Percentiles rank a stretch among this genome's conserved stretches.
Conservation (phyloP, 257 asterid species). For the Gardenia jasminoides region DNA sequence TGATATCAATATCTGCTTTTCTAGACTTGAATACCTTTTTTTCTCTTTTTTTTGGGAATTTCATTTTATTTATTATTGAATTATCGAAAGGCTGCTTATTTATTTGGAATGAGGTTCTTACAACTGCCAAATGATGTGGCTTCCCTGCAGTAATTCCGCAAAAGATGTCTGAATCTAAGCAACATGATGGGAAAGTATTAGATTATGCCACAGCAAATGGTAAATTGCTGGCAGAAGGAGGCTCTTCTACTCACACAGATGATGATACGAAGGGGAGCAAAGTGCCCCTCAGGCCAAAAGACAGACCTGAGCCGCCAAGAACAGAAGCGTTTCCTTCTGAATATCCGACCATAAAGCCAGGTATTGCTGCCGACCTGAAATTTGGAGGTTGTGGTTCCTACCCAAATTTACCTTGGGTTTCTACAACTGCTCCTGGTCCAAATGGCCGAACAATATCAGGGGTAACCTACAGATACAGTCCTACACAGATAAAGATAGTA, state of each 20-base stretch:
- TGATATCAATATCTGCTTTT: not conserved
- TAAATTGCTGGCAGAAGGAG: slow-evolving; percentile 59
- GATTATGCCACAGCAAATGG: slow-evolving; percentile 54
- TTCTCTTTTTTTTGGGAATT: not conserved
- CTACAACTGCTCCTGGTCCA: slow-evolving; percentile 78
- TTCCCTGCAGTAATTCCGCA: slow-evolving; percentile 36
- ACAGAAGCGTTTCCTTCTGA: slow-evolving; percentile 60
- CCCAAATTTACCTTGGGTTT: slow-evolving; percentile 95
- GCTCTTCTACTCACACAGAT: slow-evolving; percentile 49
- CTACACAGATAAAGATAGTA: slow-evolving; percentile 80
- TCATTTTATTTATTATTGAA: not conserved
- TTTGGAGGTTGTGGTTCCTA: slow-evolving; percentile 85
- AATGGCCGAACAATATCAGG: slow-evolving; percentile 89
- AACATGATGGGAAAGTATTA: slow-evolving; percentile 49
- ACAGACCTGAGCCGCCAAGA: slow-evolving; percentile 47
- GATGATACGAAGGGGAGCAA: slow-evolving; percentile 47
- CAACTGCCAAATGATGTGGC: slow-evolving; percentile 23
- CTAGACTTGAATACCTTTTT: not conserved
- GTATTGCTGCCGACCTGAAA: slow-evolving; percentile 76
- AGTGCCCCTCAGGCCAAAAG: slow-evolving; percentile 38
- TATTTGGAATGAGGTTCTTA: slow-evolving; percentile 17
- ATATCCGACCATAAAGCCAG: slow-evolving; percentile 81
- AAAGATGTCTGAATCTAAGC: slow-evolving; percentile 53
- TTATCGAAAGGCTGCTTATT: not conserved
- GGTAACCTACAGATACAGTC: slow-evolving; percentile 78